Conservation (phyloP, 2,329 filamentous ascomycete species). For the Fusarium poae region DNA sequence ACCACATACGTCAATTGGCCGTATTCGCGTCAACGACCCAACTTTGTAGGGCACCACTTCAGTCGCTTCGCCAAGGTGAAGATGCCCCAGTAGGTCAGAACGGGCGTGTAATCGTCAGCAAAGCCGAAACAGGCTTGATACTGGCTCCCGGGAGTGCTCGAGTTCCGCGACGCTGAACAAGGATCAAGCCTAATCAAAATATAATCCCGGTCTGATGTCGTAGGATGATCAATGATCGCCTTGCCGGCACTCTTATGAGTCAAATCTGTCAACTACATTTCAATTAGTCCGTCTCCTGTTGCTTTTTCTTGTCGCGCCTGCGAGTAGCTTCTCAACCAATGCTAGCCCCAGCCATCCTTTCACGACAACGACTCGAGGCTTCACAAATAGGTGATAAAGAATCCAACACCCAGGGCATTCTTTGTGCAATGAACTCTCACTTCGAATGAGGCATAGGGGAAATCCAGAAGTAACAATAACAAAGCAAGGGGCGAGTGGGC, state of each 20-base stretch:
- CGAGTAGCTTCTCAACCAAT: constrained; percentile 39
- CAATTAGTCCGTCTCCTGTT: constrained; percentile 43
- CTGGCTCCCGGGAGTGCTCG: constrained; percentile 33
- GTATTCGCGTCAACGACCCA: constrained; percentile 40
- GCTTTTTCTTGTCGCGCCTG: constrained; percentile 40
- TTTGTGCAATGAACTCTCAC: constrained; percentile 5
- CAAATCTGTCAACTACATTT: constrained; percentile 49
- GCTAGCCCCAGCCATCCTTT: constrained; percentile 23
- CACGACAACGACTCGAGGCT: constrained; percentile 12
- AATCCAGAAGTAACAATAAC: neutral
- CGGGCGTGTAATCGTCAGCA: constrained; percentile 38
- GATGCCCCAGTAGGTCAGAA: constrained; percentile 21
- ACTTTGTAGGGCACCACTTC: constrained; percentile 44
- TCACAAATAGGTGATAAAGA: constrained; percentile 5
- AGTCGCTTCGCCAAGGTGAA: constrained; percentile 34
- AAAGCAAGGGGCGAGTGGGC: constrained; percentile 18
- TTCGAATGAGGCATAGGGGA: neutral
- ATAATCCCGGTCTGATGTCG: constrained; percentile 28
- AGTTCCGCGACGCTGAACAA: constrained; percentile 40
- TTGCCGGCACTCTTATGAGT: constrained; percentile 46
- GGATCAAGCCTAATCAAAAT: constrained; percentile 39
- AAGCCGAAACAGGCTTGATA: constrained; percentile 30
- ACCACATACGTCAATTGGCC: constrained; percentile 29
- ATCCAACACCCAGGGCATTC: constrained; percentile 8
- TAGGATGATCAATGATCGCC: constrained; percentile 46